Base-by-base conservation (phyloP, 148 eudicot genomes). In the Drosera capensis region DNA sequence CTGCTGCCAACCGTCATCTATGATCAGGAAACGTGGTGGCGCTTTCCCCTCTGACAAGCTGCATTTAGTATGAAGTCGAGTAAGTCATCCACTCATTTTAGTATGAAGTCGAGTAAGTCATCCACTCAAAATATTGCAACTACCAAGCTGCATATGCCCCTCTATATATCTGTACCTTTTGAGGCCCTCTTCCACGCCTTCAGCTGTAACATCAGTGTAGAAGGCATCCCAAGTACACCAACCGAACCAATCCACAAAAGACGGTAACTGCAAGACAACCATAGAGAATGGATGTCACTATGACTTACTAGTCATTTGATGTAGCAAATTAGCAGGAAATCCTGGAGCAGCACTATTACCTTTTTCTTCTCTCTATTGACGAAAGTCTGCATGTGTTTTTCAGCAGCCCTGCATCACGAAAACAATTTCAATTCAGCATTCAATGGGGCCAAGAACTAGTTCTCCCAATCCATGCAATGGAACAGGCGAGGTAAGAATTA, bases 151-250 rank as follows among this genome's bases (percentile, higher is more conserved):
- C 19, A 14, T 5, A 16, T 19, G 19, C 23, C 19, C 28, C 19
- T 15, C 14, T 16, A 17, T 5, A 20, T 4, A 41, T n/a, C n/a
- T n/a, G n/a, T 44, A 80, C 95, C 92, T 86, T 47, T 62, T 49
- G 23, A 90, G 93, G 52, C 97, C 97, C 65, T 84, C 78, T 20
- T 90, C 82, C 56, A 84, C 93, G 21, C 95, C 95, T 58, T 84
- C 95, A 5, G 97, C 95, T 9, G 97, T 90, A 65, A 90, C 95
- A 67, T 90, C 87, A 11, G 94, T 90, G 69, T 90, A 90, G 63
- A 84, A 90, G 48, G 97, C 97, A 75, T 90, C 97, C 97, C 97
- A 90, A 12, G 97, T 90, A 55, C 97, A 90, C 97, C 97, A 90
- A 37, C 97, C 97, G 66, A 90, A 90, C 93, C 95, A 90, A 63